Percentiles rank a stretch among this genome's conserved stretches.
Evolutionary conservation across 1,139 yeast genomes (phyloP).

Genomic region (Tardiomyces digboiensis): DNA sequence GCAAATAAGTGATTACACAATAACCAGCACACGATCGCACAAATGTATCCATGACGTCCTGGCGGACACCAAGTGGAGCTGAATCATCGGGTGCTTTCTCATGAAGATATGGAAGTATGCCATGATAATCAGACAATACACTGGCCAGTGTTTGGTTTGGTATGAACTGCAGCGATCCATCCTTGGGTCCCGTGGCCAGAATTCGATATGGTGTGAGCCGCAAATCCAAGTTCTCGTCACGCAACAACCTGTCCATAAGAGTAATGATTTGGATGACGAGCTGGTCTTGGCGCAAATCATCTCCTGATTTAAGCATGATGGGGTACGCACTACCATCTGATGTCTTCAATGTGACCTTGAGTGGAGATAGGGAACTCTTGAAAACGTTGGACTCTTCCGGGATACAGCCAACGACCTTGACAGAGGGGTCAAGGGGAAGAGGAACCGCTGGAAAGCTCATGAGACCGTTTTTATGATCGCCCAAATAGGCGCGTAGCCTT

Average conservation of each 20-base stretch:
- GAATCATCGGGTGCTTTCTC: conserved; percentile 49
- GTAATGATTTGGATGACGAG: conserved; percentile 86
- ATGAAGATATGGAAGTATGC: conserved; percentile 60
- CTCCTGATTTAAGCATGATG: conserved; percentile 91
- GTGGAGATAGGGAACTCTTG: conserved; percentile 82
- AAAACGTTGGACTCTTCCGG: conserved; percentile 81
- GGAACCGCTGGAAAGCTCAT: conserved; percentile 47
- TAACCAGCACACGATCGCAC: conserved; percentile 97
- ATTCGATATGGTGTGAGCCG: conserved; percentile 84
- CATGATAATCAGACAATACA: conserved; percentile 61
- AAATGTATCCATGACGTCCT: conserved; percentile 83
- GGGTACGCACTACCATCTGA: conserved; percentile 52
- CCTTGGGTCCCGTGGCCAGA: conserved; percentile 81
- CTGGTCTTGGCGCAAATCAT: conserved; percentile 94
- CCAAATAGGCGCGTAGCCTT: conserved; percentile 25
- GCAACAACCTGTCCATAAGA: conserved; percentile 81
- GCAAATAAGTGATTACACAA: conserved; percentile 87
- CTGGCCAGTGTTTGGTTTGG: conserved; percentile 88
- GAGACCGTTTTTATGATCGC: conserved; percentile 31
- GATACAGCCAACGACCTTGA: conserved; percentile 60
- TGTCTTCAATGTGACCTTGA: conserved; percentile 71
- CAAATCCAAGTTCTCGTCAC: conserved; percentile 85
- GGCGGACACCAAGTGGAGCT: conserved; percentile 64
- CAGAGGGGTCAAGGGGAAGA: conserved; percentile 63
- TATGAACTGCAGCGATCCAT: conserved; percentile 88